These are phyloP conservation scores for Escallonia rubra DNA, from an alignment of 129 eudicot species.

Conservation along the genomic window DNA sequence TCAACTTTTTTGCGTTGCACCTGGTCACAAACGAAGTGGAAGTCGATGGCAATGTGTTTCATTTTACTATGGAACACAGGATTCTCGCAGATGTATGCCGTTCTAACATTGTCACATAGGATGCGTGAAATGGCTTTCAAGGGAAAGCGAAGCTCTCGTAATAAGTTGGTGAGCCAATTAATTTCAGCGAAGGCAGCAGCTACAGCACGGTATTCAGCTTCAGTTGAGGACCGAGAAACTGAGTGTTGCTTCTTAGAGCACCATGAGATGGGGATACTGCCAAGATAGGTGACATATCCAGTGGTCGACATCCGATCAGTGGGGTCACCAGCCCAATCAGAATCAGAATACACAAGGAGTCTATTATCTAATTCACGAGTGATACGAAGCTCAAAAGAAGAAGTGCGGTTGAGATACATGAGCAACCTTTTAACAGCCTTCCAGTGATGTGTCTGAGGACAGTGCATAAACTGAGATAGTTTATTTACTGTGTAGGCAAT, in stretches of 20 bases:
- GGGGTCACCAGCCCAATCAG: neutral
- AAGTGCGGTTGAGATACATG: no score
- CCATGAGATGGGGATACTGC: neutral
- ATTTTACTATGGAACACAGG: neutral
- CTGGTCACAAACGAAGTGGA: neutral
- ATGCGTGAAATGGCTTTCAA: neutral
- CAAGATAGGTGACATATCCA: neutral
- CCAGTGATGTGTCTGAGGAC: no score
- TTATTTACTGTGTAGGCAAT: no score
- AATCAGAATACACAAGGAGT: neutral
- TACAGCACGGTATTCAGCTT: neutral
- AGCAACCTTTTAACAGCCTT: no score
- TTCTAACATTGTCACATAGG: neutral
- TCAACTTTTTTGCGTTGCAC: neutral
- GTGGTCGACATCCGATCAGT: neutral
- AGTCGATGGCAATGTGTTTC: neutral
- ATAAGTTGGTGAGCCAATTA: neutral
- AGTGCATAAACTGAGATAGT: no score
- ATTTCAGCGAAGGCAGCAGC: neutral
- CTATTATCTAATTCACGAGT: no score
- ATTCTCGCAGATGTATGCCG: neutral
- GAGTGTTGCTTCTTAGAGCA: neutral
- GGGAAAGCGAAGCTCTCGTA: neutral
- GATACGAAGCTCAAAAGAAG: no score
- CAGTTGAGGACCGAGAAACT: neutral